Percentiles rank a stretch among this genome's conserved stretches.
Conservation (phyloP, 2,329 filamentous ascomycete genomes). For the Fusarium protoensiforme region DNA sequence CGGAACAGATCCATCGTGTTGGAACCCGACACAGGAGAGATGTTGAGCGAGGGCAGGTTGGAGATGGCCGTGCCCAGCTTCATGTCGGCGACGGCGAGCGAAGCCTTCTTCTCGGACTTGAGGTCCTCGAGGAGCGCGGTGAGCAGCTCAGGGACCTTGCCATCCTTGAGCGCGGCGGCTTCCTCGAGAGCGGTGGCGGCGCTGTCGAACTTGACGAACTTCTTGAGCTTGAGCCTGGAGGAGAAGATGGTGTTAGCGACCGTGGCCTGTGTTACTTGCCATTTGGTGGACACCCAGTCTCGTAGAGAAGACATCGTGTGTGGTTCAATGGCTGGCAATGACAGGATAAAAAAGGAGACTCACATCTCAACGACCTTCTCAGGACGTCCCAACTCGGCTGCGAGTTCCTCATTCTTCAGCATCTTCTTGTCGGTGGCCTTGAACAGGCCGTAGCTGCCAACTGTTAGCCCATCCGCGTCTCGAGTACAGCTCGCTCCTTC, state of each 20-base stretch:
- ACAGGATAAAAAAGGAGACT: conserved; percentile 48
- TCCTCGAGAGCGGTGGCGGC: conserved; percentile 91
- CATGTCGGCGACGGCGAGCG: conserved; percentile 91
- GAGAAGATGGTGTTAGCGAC: conserved; percentile 9
- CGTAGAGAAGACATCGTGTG: conserved; percentile 6
- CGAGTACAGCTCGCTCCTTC: conserved; percentile 18
- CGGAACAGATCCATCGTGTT: conserved; percentile 84
- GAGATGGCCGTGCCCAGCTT: conserved; percentile 93
- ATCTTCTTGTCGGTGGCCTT: conserved; percentile 99
- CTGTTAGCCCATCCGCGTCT: conserved; percentile 44
- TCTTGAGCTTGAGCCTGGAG: conserved; percentile 88
- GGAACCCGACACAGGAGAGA: conserved; percentile 78
- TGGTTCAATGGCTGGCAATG: conserved; percentile 1
- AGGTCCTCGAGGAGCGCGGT: conserved; percentile 84
- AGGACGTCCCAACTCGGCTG: conserved; percentile 78
- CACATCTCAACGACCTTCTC: conserved; percentile 90
- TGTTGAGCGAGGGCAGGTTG: conserved; percentile 88
- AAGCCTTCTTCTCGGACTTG: conserved; percentile 98
- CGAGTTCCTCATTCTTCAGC: conserved; percentile 85
- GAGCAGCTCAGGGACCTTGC: conserved; percentile 92
- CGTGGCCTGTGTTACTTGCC: neutral
- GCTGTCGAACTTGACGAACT: conserved; percentile 97
- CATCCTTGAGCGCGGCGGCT: conserved; percentile 87
- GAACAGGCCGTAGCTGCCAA: conserved; percentile 89
- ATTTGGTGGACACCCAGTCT: conserved; percentile 13